These are phyloP conservation scores for Rosa chinensis DNA, from an alignment of 306 rosid genomes.

Conservation along the genomic window DNA sequence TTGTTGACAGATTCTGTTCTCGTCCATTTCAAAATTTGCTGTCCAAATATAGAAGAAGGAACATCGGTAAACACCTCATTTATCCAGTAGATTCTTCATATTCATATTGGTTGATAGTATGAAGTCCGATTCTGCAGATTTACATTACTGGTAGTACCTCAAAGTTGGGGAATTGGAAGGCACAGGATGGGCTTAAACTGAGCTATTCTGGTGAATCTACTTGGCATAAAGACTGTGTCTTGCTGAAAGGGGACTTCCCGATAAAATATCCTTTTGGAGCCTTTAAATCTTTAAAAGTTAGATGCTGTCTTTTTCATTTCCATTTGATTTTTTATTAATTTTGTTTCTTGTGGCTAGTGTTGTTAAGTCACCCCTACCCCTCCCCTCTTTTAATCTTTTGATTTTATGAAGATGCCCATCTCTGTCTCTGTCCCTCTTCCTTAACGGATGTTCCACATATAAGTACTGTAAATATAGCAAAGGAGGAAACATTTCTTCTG, in stretches of 20 bases:
- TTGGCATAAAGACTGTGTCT: slow-evolving; percentile 81
- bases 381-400: background rate
- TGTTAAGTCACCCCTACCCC: background rate
- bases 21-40: slow-evolving; percentile 73
- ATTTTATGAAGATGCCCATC: background rate
- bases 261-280: slow-evolving; percentile 67
- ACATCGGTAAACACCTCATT: slow-evolving; percentile 56
- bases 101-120: slow-evolving; percentile 16
- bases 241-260: slow-evolving; percentile 65
- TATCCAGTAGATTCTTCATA: slow-evolving; percentile 12
- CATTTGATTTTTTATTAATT: background rate
- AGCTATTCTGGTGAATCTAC: slow-evolving; percentile 68
- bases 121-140: slow-evolving; percentile 50
- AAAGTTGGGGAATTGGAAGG: slow-evolving; percentile 82
- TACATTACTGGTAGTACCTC: slow-evolving; percentile 66
- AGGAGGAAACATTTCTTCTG: slow-evolving; percentile 60
- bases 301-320: slow-evolving; percentile 1
- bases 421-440: slow-evolving; percentile 39
- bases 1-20: slow-evolving; percentile 51
- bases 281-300: slow-evolving; percentile 22
- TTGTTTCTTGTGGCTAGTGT: slow-evolving; percentile 1
- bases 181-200: slow-evolving; percentile 68
- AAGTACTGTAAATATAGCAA: slow-evolving; percentile 71
- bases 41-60: slow-evolving; percentile 71
- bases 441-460: slow-evolving; percentile 63